Conservation (phyloP, 2,329 filamentous ascomycete genomes). For the Penicillium sp. region DNA sequence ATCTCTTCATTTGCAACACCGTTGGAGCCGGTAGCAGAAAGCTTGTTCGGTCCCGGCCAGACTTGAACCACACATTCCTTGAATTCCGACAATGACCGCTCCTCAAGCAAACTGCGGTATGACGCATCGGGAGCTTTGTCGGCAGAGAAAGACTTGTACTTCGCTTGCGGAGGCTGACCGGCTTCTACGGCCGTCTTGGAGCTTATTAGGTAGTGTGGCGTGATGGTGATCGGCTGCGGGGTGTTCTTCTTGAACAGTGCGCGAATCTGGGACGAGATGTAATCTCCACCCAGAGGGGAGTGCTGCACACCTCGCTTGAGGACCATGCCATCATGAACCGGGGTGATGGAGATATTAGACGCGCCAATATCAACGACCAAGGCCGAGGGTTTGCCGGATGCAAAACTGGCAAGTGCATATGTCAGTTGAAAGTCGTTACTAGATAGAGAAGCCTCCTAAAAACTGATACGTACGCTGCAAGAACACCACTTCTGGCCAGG, state of each 20-base stretch:
- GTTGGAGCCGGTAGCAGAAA: conserved; percentile 47
- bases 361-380: conserved; percentile 90
- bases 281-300: conserved; percentile 80
- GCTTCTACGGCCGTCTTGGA: conserved; percentile 87
- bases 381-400: conserved; percentile 85
- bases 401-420: conserved; percentile 55
- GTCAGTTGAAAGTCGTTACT: no score
- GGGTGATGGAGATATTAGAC: conserved; percentile 79
- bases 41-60: conserved; percentile 74
- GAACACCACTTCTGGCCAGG: conserved; percentile 78
- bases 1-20: conserved; percentile 67
- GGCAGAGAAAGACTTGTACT: conserved; percentile 62
- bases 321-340: conserved; percentile 90
- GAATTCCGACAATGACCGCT: conserved; percentile 88
- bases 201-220: conserved; percentile 80
- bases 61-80: conserved; percentile 96
- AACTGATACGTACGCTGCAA: conserved; percentile 59
- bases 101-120: conserved; percentile 80
- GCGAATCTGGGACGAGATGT: conserved; percentile 82
- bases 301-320: conserved; percentile 83
- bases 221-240: conserved; percentile 65
- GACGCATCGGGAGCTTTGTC: conserved; percentile 56
- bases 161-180: conserved; percentile 68
- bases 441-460: not conserved
- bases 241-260: conserved; percentile 64